Conservation (phyloP, 164 flowering plant genomes). For the Nelumbo lutea region DNA sequence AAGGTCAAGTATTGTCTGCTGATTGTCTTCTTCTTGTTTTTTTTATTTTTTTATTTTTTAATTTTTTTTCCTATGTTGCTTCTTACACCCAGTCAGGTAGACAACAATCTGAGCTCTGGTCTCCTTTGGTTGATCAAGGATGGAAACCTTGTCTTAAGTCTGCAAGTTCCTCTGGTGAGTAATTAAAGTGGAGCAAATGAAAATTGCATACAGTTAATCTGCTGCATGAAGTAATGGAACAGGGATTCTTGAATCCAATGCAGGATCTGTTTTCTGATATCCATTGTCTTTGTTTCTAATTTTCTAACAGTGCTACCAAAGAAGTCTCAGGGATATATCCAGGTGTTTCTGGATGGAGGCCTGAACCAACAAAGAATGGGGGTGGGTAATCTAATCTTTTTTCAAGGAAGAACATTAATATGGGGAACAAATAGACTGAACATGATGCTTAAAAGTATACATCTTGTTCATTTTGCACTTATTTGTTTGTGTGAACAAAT, state of each 20-base stretch:
- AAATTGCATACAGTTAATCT: neutral
- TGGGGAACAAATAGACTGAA: too few species aligned
- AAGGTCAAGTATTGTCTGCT: neutral
- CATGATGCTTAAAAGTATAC: neutral
- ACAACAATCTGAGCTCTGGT: slow-evolving; percentile 67
- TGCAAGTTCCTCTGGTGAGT: slow-evolving; percentile 44
- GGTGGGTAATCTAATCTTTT: slow-evolving; percentile 37
- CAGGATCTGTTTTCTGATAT: neutral
- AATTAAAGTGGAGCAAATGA: neutral
- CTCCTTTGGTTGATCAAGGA: slow-evolving; percentile 66
- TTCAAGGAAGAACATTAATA: neutral
- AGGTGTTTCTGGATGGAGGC: slow-evolving; percentile 98
- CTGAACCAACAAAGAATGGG: slow-evolving; percentile 99
- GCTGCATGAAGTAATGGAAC: too few species aligned
- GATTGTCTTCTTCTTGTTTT: neutral
- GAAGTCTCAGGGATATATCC: slow-evolving; percentile 72
- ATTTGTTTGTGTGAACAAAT: neutral
- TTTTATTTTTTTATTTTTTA: too few species aligned
- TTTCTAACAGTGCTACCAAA: slow-evolving; percentile 46
- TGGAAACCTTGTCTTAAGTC: slow-evolving; percentile 58
- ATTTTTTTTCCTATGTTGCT: slow-evolving; percentile 6
- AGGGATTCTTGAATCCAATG: too few species aligned
- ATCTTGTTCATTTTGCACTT: neutral
- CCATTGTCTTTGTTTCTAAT: neutral
- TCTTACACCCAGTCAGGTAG: slow-evolving; percentile 36